These are phyloP conservation scores for Suhomyces yuchorum DNA, from an alignment of 1,139 yeast genomes.

Conservation along the genomic window DNA sequence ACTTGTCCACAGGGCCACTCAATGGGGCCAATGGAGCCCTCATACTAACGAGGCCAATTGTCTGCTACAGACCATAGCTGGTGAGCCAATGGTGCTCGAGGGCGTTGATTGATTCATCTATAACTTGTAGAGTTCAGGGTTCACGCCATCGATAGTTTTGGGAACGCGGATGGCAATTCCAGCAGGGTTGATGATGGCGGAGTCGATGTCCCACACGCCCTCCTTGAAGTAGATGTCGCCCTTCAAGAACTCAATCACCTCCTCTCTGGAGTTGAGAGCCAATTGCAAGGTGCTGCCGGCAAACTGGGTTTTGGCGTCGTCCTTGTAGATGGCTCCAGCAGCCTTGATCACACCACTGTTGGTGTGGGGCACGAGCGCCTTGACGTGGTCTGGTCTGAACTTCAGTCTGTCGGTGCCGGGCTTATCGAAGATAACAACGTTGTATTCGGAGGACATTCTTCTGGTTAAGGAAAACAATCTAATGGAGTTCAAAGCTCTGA, in stretches of 20 bases:
- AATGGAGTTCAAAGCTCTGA: background rate
- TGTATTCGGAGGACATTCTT: constrained; percentile 50
- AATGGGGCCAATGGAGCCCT: too few species aligned
- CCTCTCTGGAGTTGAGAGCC: constrained; percentile 63
- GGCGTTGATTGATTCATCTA: background rate
- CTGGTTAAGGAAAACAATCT: constrained; percentile 7
- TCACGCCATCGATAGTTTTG: constrained; percentile 16
- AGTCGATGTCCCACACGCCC: constrained; percentile 78
- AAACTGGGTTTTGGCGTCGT: constrained; percentile 53
- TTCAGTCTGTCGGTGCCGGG: constrained; percentile 61
- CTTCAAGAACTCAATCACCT: constrained; percentile 62
- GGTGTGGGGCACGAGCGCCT: constrained; percentile 52
- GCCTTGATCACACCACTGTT: constrained; percentile 58
- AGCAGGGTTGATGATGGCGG: constrained; percentile 59
- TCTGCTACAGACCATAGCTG: background rate
- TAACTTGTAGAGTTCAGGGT: constrained; percentile 15
- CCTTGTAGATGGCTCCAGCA: constrained; percentile 66
- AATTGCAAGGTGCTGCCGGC: constrained; percentile 72
- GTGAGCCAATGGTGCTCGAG: background rate
- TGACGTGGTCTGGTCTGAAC: constrained; percentile 61
- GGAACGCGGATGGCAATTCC: constrained; percentile 23
- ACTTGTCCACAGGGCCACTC: too few species aligned
- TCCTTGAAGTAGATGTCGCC: constrained; percentile 61
- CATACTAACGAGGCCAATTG: background rate
- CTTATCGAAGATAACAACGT: constrained; percentile 70